Conservation (phyloP, 192 early-diverging fungal genomes). For the Pecoramyces ruminantium region DNA sequence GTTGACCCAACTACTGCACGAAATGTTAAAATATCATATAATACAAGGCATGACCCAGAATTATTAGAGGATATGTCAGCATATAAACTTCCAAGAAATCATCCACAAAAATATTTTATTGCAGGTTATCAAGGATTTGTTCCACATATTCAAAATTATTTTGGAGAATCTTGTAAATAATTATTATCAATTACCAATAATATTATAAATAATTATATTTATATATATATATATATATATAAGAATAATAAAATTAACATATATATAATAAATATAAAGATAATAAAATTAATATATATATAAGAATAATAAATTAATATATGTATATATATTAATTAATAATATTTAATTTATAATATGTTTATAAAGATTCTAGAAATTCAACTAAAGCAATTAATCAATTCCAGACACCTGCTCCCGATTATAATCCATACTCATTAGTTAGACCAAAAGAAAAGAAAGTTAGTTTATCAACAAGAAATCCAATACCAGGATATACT, state of each 20-base stretch:
- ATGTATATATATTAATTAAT: neutral
- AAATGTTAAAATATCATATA: neutral
- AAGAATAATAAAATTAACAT: too few species aligned
- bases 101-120: slow-evolving; percentile 35
- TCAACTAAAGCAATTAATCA: neutral
- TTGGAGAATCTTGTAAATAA: slow-evolving; percentile 19
- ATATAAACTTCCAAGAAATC: slow-evolving; percentile 23
- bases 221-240: too few species aligned
- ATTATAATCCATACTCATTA: neutral
- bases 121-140: slow-evolving; percentile 39
- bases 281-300: too few species aligned
- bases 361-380: neutral
- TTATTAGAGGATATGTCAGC: slow-evolving; percentile 1
- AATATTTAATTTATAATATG: neutral
- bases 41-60: neutral
- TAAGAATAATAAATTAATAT: neutral
- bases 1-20: neutral
- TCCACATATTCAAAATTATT: slow-evolving; percentile 33
- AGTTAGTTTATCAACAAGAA: neutral
- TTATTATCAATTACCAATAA: too few species aligned
- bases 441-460: neutral
- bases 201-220: too few species aligned
- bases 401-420: neutral
- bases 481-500: neutral
- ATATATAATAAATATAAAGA: too few species aligned